Base-by-base conservation (phyloP, 164 flowering plant species). In the Brasenia schreberi region DNA sequence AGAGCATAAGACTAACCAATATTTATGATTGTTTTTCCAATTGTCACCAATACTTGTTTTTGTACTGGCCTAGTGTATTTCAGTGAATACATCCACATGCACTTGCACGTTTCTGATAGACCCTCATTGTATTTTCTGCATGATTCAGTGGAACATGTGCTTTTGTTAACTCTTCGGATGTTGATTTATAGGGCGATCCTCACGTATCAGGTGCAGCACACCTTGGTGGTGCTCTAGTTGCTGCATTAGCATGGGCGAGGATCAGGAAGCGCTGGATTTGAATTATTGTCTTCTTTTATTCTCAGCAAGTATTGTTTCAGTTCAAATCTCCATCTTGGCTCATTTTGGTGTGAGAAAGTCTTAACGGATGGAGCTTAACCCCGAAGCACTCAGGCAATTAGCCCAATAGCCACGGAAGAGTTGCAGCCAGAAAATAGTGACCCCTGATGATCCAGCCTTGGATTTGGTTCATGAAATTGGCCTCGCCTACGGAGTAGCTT, bases 171-270 rank as follows among this genome's bases (percentile, higher is more conserved):
- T 58, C 60, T 23, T 39, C 9, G 6, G 17, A 39, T 39, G 19
- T 19, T 43, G 33, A 59, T 19, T 72, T 71, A 76, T 81, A 91
- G 97, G 90, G 88, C 18, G 78, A 85, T 64, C 67, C 64, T 67
- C 76, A 77, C 10, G 71, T 85, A 19, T 86, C 98, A 58, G 97
- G 97, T 73, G 77, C 90, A 58, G 94, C 89, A 71, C 97, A 93
- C 74, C 68, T 93, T 76, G 98, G 98, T 4, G 97, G 98, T 66
- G 97, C 92, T 68, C 78, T 82, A 6, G 77, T 74, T 69, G 77
- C 80, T 69, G 77, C 63, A 4, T 64, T 71, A 1, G 75, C 67
- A 18, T 77, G 80, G 80, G 73, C 68, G 2, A 67, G 75, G 64
- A 66, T 71, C 65, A 74, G 58, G 69, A 69, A 43, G 68, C 10